phyloP scores from a whole-genome alignment of 2,329 filamentous ascomycete species.

The Exophiala calicioides region DNA sequence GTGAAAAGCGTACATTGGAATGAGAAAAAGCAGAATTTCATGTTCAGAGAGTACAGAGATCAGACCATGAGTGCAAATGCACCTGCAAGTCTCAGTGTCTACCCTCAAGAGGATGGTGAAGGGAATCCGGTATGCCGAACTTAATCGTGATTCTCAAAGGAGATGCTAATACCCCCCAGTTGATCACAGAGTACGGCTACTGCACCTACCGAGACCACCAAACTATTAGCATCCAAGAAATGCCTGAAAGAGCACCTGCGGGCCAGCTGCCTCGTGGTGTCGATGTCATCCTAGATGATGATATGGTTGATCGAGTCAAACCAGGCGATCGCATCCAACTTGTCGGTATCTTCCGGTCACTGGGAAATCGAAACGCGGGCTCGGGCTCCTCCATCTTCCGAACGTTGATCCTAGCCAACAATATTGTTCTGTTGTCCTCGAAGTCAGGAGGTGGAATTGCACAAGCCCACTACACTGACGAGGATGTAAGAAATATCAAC shows the following conservation, averaged over 20 bases:
- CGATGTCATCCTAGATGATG: constrained; percentile 94
- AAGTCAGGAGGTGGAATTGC: constrained; percentile 95
- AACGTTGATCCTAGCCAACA: constrained; percentile 90
- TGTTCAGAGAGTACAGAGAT: constrained; percentile 87
- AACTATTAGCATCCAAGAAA: constrained; percentile 97
- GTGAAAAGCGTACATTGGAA: constrained; percentile 98
- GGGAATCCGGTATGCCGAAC: constrained; percentile 68
- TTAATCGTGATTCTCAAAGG: constrained; percentile 6
- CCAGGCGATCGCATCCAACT: constrained; percentile 94
- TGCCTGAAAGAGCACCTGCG: constrained; percentile 94
- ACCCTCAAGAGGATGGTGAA: constrained; percentile 89
- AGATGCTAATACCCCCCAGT: constrained; percentile 39
- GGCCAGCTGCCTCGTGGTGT: constrained; percentile 93
- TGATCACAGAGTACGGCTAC: constrained; percentile 94
- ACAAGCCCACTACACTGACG: constrained; percentile 88
- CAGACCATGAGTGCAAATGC: constrained; percentile 94
- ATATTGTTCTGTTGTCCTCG: constrained; percentile 89
- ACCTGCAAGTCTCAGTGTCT: constrained; percentile 84
- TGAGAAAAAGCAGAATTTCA: constrained; percentile 80
- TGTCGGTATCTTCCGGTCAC: constrained; percentile 91
- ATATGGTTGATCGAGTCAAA: constrained; percentile 91
- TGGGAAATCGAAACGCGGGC: constrained; percentile 91
- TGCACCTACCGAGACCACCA: constrained; percentile 96
- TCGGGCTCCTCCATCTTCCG: constrained; percentile 92
- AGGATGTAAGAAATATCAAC: constrained; percentile 98